Evolutionary conservation across 2,329 filamentous ascomycete species (phyloP).

Genomic region (Ascosphaera pollenicola): DNA sequence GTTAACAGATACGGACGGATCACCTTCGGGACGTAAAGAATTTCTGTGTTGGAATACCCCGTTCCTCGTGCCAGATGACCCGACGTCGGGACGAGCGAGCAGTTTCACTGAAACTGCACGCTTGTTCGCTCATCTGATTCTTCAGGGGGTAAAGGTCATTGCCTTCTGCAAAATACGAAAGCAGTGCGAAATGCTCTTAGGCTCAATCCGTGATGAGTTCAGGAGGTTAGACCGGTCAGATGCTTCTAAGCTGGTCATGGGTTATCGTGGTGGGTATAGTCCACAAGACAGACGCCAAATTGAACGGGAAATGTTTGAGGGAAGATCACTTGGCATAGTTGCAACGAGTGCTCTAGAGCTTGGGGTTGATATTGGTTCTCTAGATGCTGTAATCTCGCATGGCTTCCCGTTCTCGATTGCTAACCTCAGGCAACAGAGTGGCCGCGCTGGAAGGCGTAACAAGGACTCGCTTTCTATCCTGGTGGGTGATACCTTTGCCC

Average conservation of each 20-base stretch:
- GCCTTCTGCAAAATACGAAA: slow-evolving; percentile 78
- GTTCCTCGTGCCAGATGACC: slow-evolving; percentile 71
- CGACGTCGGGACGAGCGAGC: slow-evolving; percentile 65
- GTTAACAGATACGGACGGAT: slow-evolving; percentile 77
- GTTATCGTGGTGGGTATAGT: slow-evolving; percentile 87
- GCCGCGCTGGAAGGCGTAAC: slow-evolving; percentile 74
- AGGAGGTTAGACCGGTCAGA: slow-evolving; percentile 49
- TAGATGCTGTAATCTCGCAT: slow-evolving; percentile 84
- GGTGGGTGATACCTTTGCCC: slow-evolving; percentile 70
- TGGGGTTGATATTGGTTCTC: slow-evolving; percentile 80
- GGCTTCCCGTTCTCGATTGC: slow-evolving; percentile 93
- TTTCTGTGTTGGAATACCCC: slow-evolving; percentile 98
- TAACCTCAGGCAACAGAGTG: slow-evolving; percentile 85
- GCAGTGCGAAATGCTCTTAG: slow-evolving; percentile 67
- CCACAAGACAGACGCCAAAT: slow-evolving; percentile 73
- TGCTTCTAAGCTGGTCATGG: slow-evolving; percentile 66
- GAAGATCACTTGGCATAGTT: slow-evolving; percentile 77
- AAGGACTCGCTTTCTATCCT: slow-evolving; percentile 82
- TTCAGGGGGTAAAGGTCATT: slow-evolving; percentile 77
- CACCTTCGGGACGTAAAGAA: slow-evolving; percentile 77
- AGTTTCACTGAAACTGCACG: slow-evolving; percentile 69
- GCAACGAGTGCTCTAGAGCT: slow-evolving; percentile 85
- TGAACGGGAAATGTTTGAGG: slow-evolving; percentile 92
- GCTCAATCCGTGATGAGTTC: slow-evolving; percentile 59
- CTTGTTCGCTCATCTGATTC: slow-evolving; percentile 70